phyloP scores from a whole-genome alignment of 2,329 filamentous ascomycete species.

The Monilinia fructicola region DNA sequence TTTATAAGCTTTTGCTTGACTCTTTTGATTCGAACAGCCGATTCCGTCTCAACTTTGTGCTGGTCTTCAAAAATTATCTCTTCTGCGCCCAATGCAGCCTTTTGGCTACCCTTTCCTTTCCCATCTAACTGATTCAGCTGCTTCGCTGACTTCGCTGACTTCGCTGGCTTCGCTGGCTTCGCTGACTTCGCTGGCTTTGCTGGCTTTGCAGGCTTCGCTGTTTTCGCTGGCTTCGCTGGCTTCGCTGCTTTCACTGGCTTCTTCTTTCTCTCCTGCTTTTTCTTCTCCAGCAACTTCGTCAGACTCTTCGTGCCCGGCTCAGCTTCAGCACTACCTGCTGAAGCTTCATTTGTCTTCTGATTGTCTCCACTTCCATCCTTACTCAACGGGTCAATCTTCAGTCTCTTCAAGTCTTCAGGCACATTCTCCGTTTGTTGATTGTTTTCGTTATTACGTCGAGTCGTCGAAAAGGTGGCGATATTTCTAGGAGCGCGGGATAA shows the following conservation, averaged over 20 bases:
- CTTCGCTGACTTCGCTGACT: not conserved
- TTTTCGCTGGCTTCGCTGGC: not conserved
- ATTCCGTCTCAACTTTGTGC: not conserved
- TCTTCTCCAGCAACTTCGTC: not conserved
- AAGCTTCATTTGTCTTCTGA: not conserved
- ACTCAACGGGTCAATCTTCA: not conserved
- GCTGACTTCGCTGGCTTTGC: not conserved
- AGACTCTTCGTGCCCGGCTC: not conserved
- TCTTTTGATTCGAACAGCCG: constrained; percentile 19
- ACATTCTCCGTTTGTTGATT: not conserved
- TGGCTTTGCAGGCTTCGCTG: too few species aligned
- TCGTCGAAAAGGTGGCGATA: constrained; percentile 24
- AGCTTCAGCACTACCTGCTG: not conserved
- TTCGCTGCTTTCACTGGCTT: too few species aligned
- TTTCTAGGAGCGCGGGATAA: constrained; percentile 14
- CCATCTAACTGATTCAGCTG: too few species aligned
- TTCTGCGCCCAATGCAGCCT: too few species aligned
- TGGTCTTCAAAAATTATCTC: too few species aligned
- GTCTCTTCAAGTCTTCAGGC: not conserved
- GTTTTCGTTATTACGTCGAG: constrained; percentile 1
- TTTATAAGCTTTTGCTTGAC: constrained; percentile 16
- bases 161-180: too few species aligned
- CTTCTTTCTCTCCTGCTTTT: not conserved
- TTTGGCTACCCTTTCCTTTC: too few species aligned
- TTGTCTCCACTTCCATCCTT: not conserved